phyloP scores from a whole-genome alignment of 768 basidiomycete genomes.

The Leccinum subgranulosum region DNA sequence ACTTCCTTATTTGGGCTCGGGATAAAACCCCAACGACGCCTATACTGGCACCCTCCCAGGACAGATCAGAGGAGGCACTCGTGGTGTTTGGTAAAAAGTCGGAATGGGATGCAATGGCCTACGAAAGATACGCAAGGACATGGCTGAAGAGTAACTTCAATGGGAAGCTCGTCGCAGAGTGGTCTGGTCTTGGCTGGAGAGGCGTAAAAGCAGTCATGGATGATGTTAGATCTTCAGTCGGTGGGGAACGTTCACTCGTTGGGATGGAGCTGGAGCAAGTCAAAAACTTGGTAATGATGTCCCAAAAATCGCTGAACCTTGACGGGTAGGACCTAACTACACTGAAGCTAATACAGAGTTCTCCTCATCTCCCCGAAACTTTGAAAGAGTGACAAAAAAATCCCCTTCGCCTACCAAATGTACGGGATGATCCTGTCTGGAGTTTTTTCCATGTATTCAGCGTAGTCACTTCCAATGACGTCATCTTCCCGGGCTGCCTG shows the following conservation, averaged over 20 bases:
- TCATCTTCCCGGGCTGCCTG: conserved; percentile 26
- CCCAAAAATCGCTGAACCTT: conserved; percentile 25
- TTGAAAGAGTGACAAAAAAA: neutral
- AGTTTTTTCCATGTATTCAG: conserved; percentile 28
- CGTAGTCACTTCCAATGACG: conserved; percentile 24
- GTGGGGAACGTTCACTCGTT: conserved; percentile 45
- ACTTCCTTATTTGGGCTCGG: conserved; percentile 53
- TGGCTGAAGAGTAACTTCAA: conserved; percentile 46
- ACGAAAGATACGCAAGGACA: conserved; percentile 24
- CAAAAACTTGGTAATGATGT: conserved; percentile 36
- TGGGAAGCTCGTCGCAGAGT: conserved; percentile 50
- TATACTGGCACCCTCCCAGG: conserved; percentile 12
- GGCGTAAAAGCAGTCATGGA: conserved; percentile 53
- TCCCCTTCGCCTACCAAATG: conserved; percentile 23
- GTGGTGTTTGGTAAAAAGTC: conserved; percentile 49
- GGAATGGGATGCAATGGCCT: conserved; percentile 40
- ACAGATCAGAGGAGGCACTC: conserved; percentile 45
- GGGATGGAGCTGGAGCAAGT: conserved; percentile 41
- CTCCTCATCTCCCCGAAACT: neutral
- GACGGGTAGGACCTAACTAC: conserved; percentile 12
- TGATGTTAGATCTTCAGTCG: conserved; percentile 42
- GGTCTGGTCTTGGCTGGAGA: conserved; percentile 48
- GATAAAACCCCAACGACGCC: conserved; percentile 15
- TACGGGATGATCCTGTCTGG: conserved; percentile 30
- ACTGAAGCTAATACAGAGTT: neutral